phyloP scores from a whole-genome alignment of 2,329 filamentous ascomycete species.

The Neopestalotiopsis sp. region DNA sequence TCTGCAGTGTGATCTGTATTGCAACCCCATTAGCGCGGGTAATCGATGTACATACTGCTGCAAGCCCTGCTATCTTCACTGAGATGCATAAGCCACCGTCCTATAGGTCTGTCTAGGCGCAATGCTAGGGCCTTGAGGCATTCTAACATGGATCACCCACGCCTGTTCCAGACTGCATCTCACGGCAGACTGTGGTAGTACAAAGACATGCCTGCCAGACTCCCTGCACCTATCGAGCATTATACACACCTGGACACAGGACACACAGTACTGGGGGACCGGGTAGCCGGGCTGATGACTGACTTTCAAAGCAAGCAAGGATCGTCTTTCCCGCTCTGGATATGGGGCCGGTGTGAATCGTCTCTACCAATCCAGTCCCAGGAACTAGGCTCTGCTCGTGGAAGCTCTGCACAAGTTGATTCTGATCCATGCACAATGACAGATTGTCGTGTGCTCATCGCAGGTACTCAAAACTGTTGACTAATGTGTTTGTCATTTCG shows the following conservation, averaged over 20 bases:
- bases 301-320: not conserved
- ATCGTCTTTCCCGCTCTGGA: not conserved
- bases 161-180: not conserved
- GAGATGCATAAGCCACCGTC: not conserved
- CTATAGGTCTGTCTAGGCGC: not conserved
- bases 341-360: not conserved
- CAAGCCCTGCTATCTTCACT: not conserved
- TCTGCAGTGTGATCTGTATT: not conserved
- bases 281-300: not conserved
- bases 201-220: not conserved
- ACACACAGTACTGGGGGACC: not conserved
- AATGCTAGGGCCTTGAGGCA: not conserved
- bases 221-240: not conserved
- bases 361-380: not conserved
- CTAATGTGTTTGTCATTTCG: too few relatives aligned
- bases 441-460: too few relatives aligned
- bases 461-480: too few relatives aligned
- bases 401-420: constrained; percentile 78
- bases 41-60: not conserved
- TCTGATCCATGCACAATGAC: constrained; percentile 42
- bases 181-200: not conserved
- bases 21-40: not conserved
- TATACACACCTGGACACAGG: not conserved
- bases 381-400: not conserved
- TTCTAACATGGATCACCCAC: not conserved